Percentiles rank a stretch among this genome's conserved stretches.
Conservation (phyloP, 192 early-diverging fungal species). For the Coemansia sp. region DNA sequence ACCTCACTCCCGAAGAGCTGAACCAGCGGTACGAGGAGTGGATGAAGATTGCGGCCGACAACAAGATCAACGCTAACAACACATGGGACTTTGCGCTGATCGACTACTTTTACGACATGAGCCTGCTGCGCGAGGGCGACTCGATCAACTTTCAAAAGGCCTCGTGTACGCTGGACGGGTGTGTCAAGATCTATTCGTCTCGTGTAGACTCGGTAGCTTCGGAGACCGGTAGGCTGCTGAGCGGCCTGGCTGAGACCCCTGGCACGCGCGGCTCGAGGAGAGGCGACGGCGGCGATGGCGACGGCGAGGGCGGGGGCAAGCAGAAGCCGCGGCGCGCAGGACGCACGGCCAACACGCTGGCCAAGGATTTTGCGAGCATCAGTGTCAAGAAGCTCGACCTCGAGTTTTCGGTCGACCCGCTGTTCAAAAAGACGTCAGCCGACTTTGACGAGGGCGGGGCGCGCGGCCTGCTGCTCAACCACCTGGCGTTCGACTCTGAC, state of each 20-base stretch:
- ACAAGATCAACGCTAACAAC: constrained; percentile 91
- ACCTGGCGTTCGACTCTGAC: constrained; percentile 70
- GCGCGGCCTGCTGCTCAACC: constrained; percentile 85
- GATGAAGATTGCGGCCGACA: constrained; percentile 97
- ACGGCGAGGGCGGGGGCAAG: constrained; percentile 24
- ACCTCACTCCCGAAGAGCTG: constrained; percentile 54
- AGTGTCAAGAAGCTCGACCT: constrained; percentile 85
- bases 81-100: constrained; percentile 97
- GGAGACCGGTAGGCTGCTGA: constrained; percentile 86
- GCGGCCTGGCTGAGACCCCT: constrained; percentile 73
- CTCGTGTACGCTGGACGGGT: constrained; percentile 94
- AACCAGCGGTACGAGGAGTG: constrained; percentile 82
- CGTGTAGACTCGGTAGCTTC: constrained; percentile 95
- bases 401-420: constrained; percentile 90
- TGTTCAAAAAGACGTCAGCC: constrained; percentile 97
- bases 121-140: constrained; percentile 86
- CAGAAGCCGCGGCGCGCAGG: constrained; percentile 22
- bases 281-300: constrained; percentile 53
- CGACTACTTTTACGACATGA: constrained; percentile 97
- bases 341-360: constrained; percentile 66
- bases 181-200: constrained; percentile 95
- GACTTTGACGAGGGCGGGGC: constrained; percentile 98
- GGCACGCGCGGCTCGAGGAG: constrained; percentile 44
- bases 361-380: constrained; percentile 74
- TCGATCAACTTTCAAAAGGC: constrained; percentile 99